Evolutionary conservation across 2,329 filamentous ascomycete genomes (phyloP).

Genomic region (Colletotrichum phormii): DNA sequence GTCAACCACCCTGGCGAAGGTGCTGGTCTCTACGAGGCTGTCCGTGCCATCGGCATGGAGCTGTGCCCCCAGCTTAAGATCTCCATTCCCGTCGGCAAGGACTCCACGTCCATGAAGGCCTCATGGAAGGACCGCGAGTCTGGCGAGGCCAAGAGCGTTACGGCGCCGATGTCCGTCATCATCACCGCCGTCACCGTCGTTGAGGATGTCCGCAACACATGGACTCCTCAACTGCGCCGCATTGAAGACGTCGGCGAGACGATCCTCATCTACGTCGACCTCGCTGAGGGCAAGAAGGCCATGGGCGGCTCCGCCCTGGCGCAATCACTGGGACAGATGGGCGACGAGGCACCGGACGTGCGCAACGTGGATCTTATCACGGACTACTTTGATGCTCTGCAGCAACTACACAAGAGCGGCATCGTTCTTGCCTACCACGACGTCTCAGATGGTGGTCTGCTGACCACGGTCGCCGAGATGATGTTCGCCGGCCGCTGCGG

Average conservation of each 20-base stretch:
- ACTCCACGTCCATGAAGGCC: constrained; percentile 99
- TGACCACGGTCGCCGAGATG: constrained; percentile 95
- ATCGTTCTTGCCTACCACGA: constrained; percentile 94
- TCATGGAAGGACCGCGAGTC: constrained; percentile 83
- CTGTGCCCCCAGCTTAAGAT: constrained; percentile 91
- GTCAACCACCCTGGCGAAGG: constrained; percentile 93
- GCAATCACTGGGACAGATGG: constrained; percentile 88
- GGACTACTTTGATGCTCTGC: constrained; percentile 91
- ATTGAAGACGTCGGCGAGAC: constrained; percentile 90
- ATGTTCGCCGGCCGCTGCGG: constrained; percentile 97
- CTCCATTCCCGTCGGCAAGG: constrained; percentile 96
- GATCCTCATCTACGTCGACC: constrained; percentile 89
- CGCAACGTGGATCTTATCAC: constrained; percentile 83
- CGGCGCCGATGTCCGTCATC: constrained; percentile 89
- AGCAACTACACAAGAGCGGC: constrained; percentile 68
- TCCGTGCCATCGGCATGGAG: constrained; percentile 92
- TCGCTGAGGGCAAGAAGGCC: constrained; percentile 82
- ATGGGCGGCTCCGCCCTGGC: constrained; percentile 92
- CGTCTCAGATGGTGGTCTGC: constrained; percentile 89
- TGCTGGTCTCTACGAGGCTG: constrained; percentile 91
- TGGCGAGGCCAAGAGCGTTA: constrained; percentile 83
- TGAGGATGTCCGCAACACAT: constrained; percentile 84
- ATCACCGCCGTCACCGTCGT: constrained; percentile 93
- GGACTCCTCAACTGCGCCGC: constrained; percentile 90
- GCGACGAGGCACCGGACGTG: constrained; percentile 87